Percentiles rank a stretch among this genome's conserved stretches.
Evolutionary conservation across 345 rosid species (phyloP).

Genomic region (Syzygium jambos): DNA sequence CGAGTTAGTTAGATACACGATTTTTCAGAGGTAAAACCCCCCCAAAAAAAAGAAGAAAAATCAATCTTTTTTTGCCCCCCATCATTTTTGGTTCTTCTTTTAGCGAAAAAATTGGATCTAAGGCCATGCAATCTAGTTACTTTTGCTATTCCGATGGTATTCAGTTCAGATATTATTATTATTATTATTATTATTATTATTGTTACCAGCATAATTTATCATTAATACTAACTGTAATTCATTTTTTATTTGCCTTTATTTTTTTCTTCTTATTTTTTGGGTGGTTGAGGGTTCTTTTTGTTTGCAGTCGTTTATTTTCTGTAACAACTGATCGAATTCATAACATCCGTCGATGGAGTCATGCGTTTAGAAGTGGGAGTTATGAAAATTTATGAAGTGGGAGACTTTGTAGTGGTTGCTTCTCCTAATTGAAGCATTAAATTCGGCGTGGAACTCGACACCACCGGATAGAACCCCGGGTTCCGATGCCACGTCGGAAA

Average conservation of each 20-base stretch:
- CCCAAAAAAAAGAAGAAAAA: constrained; percentile 4
- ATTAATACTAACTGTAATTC: not conserved
- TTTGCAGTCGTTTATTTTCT: not conserved
- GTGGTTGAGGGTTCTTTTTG: not conserved
- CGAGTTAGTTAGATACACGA: constrained; percentile 1
- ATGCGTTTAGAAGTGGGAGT: not conserved
- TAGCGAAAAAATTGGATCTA: constrained; percentile 26
- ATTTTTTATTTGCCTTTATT: not conserved
- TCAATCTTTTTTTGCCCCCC: not conserved
- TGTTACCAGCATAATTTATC: not conserved
- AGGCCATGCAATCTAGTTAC: constrained; percentile 14
- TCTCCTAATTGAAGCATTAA: not conserved
- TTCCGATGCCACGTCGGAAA: not conserved
- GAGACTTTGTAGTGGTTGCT: not conserved
- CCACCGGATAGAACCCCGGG: not conserved
- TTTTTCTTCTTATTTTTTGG: not conserved
- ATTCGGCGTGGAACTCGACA: not conserved
- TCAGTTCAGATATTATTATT: not conserved
- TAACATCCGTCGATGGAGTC: not conserved
- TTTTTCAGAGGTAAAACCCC: constrained; percentile 24
- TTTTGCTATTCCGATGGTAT: not conserved
- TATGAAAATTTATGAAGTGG: not conserved
- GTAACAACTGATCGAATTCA: not conserved
- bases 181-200: not conserved
- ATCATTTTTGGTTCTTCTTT: constrained; percentile 21